Conservation (phyloP, 2,329 filamentous ascomycete genomes). For the Anthostomella pinea region DNA sequence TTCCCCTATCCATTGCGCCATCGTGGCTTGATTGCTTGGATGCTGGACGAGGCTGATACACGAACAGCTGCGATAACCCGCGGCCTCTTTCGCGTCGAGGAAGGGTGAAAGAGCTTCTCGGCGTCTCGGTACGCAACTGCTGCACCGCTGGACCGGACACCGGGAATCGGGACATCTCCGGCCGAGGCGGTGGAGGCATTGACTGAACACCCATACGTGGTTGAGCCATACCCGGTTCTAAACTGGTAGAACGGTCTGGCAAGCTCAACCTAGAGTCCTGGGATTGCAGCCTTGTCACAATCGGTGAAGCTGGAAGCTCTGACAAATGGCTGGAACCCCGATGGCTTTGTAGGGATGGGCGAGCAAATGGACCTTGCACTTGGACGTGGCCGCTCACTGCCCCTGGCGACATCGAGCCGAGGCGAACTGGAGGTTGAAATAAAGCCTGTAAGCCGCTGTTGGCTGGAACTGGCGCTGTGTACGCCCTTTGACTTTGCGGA, state of each 20-base stretch:
- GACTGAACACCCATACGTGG: too few species aligned
- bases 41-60: too few species aligned
- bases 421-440: conserved; percentile 6
- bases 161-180: too few species aligned
- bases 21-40: conserved; percentile 2
- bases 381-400: background rate
- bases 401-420: background rate
- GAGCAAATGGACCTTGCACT: background rate
- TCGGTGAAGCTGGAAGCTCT: conserved; percentile 1
- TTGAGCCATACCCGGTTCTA: too few species aligned
- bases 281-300: conserved; percentile 4
- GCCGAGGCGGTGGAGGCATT: too few species aligned
- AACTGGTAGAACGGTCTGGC: too few species aligned
- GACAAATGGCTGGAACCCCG: background rate
- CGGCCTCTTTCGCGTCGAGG: background rate
- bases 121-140: background rate
- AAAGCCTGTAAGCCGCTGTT: conserved; percentile 7
- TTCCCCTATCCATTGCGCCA: too few species aligned
- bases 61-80: conserved; percentile 13
- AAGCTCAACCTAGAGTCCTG: background rate
- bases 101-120: background rate
- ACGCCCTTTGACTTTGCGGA: background rate
- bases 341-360: too few species aligned
- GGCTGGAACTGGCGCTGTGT: background rate
- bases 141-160: background rate